Base-by-base conservation (phyloP, 305 asterid genomes). In the Fraxinus platypoda region DNA sequence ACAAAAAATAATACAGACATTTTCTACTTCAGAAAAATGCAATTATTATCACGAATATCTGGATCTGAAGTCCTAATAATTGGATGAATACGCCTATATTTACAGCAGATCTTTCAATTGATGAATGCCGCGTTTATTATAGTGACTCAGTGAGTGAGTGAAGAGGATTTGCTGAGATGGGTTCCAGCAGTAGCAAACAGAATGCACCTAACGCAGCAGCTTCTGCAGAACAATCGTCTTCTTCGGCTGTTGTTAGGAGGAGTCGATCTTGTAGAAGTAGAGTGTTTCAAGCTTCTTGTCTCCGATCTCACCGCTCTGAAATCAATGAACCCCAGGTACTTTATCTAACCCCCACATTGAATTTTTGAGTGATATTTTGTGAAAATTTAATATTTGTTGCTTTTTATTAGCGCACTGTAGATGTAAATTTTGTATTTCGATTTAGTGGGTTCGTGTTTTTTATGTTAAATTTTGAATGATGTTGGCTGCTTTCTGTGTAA, bases 101-200 rank as follows among this genome's bases (percentile, higher is more conserved):
- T 6, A 72, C 78, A 68, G 82, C 87, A 75, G 88, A 88, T 87
- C 90, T 86, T 71, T 74, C 66, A 49, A 66, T 41, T 74, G 15
- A 64, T 64, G 30, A 17, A 75, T 7, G 78, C 79, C 25, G 74
- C 19, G 52, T 41, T 75, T 46, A 59, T 81, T 76, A 37, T 41
- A 77, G 83, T 46, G 19, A 46, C 59, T 49, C 59, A 49, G 59
- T 49, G 57, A 46, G 54, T 83, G 83, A 78, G 4, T 17, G 72
- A 75, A 30, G 74, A 23, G 23, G 74, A 28, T 68, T 68, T 68
- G 62, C 25, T 28, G 59, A 77, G 64, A 94, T 94, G 98, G 98
- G 98, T 70, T 86, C 88, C 76, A 90, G 90, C 83, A 89, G 90
- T 78, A 94, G 97, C 86, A 94, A 93, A 88, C 88, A 87, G 83